Evolutionary conservation across 2,329 filamentous ascomycete species (phyloP), one percentile per base, ranked within the genome.

Genomic region (Hymenoscyphus linearis): DNA sequence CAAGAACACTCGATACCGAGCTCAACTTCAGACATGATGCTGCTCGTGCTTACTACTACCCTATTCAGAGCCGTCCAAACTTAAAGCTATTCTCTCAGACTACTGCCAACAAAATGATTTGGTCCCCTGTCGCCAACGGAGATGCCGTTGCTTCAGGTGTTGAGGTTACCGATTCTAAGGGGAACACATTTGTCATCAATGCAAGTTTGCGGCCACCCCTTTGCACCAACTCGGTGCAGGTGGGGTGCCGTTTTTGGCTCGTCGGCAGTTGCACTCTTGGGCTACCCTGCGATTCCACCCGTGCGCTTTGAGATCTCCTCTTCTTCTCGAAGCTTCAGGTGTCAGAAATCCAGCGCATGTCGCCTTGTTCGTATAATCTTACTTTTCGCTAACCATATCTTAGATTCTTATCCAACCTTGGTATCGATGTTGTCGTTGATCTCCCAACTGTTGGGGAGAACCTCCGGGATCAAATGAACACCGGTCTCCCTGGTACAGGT

Each of bases 11-110:
- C 2, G 75, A 80, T 55, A 68, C 71, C 3, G 68, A 70, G 10
- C 62, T 62, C 0, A 73, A 78, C 50, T 54, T 74, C n/a, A 73
- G 78, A 2, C 73, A 72, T 61, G 77, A 79, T 58, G 71, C 78
- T 2, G 77, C 75, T 5, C 72, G 74, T 16, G 76, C 78, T 1
- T 80, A 76, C 64, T 75, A 75, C 60, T 76, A 74, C 61, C 75
- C 74, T 0, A 64, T 78, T 3, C 70, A 73, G 25, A 65, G 69
- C 16, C 69, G 76, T 31, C 64, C 66, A 1, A 80, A 80, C 59
- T 69, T 80, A 6, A 70, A 71, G 27, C 36, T 68, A 13, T 66
- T 58, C 55, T 44, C 57, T 6, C 61, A 64, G 36, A 66, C 66
- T 4, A 35, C 31, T 12, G 66, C 64, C 26, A 61, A 66, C 18